Base-by-base conservation (phyloP, 2,329 filamentous ascomycete species). In the Scytalidium sp. region DNA sequence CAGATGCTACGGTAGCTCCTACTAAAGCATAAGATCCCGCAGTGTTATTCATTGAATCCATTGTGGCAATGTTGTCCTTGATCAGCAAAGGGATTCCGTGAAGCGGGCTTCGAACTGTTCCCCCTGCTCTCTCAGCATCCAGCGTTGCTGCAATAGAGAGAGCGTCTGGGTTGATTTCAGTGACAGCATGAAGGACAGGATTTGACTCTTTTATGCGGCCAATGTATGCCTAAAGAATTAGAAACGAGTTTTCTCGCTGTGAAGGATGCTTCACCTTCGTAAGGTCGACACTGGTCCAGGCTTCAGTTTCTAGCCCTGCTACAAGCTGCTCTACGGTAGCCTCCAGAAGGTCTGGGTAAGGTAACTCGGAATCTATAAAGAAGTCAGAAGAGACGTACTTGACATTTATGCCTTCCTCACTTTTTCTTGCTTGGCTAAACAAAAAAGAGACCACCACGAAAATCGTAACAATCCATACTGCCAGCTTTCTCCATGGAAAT, bases 41-140 rank as follows among this genome's bases (percentile, higher is more conserved):
- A 21, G 62, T 63, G 17, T 58, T 83, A 58, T 80, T 76, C 78
- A 83, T 81, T 53, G 71, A 58, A 57, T 83, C 80, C 2, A 65
- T 63, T 1, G 80, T 84, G 15, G 76, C 80, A 49, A 84, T 83
- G 58, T 81, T 81, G 61, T 82, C 77, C 64, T 84, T 84, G 65
- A 84, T 74, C 13, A 84, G 64, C 41, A 84, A 76, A 0, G 81
- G 81, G 3, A 84, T 70, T 1, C 81, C 81, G 62, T 84, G 79
- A 0, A 83, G 65, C 5, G 77, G 39, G 19, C 62, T 60, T n/a
- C 60, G 45, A 22, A 60, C 47, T 6, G 45, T 56, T 8, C 62
- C 62, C 10, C 54, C 51, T 1, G 54, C 48, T 27, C 62, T 58
- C 41, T 66, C 62, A 8, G 40, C 52, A 46, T 67, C 64, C 9